Evolutionary conservation across 1,284 basidiomycete genomes (phyloP).

Genomic region (Wallemia mellicola): DNA sequence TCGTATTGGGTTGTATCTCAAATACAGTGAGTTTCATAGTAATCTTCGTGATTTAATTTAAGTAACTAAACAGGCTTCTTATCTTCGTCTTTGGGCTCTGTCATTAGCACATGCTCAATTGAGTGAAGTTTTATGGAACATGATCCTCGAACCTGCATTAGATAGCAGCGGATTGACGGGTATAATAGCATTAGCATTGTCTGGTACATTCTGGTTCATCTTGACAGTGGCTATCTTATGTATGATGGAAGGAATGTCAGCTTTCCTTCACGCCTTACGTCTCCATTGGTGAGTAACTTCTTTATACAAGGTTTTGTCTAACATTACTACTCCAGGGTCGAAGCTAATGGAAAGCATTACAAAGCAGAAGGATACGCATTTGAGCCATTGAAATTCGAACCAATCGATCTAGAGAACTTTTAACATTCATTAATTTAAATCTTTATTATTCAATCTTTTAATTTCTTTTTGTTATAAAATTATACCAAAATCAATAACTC

Average conservation of each 20-base stretch:
- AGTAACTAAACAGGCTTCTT: conserved; percentile 32
- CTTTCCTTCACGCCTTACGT: conserved; percentile 82
- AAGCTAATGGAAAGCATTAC: conserved; percentile 89
- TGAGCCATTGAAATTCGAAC: conserved; percentile 16
- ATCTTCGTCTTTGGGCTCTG: conserved; percentile 92
- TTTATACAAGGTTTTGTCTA: background rate
- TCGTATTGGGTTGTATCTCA: conserved; percentile 92
- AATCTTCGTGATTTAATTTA: background rate
- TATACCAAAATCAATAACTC: no score
- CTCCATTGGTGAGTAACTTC: conserved; percentile 39
- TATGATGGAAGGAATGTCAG: conserved; percentile 81
- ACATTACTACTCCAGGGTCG: conserved; percentile 25
- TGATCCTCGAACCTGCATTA: conserved; percentile 40
- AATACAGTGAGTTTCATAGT: conserved; percentile 28
- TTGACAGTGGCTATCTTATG: conserved; percentile 50
- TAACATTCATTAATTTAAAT: background rate
- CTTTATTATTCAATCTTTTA: background rate
- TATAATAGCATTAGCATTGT: conserved; percentile 28
- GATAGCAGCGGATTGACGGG: conserved; percentile 22
- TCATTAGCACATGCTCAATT: conserved; percentile 94
- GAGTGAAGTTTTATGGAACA: conserved; percentile 71
- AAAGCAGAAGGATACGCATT: conserved; percentile 29
- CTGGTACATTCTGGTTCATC: conserved; percentile 50
- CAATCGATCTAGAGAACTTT: conserved; percentile 7
- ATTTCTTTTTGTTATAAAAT: background rate